These are phyloP conservation scores for Protomyces pachydermus DNA, from an alignment of 1,139 yeast species.

Conservation along the genomic window DNA sequence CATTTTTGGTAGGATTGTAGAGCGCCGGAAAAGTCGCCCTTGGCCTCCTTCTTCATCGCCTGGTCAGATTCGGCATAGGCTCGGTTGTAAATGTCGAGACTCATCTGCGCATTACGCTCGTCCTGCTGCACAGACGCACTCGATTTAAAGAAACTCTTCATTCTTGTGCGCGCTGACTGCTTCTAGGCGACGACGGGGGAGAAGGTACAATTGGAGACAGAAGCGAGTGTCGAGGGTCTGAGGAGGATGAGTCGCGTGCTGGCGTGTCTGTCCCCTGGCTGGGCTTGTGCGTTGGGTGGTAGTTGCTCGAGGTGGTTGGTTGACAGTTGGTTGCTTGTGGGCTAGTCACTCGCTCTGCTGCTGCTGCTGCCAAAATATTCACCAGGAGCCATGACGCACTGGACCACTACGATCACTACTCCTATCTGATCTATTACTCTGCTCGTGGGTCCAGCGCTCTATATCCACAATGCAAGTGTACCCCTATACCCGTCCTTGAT, in stretches of 20 bases:
- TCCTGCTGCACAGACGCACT: constrained; percentile 11
- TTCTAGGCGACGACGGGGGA: neutral
- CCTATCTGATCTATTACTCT: too few relatives aligned
- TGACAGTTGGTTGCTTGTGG: too few relatives aligned
- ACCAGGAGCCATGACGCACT: neutral
- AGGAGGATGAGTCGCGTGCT: too few relatives aligned
- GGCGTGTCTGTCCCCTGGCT: too few relatives aligned
- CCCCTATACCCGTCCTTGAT: neutral
- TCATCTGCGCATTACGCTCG: constrained; percentile 22
- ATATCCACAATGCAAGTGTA: neutral
- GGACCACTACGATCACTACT: neutral
- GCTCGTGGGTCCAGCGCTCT: too few relatives aligned
- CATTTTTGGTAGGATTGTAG: constrained; percentile 17
- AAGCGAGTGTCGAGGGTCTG: too few relatives aligned
- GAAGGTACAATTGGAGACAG: neutral
- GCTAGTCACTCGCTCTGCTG: too few relatives aligned
- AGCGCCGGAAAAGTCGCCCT: constrained; percentile 23
- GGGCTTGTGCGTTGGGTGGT: neutral
- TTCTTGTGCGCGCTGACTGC: neutral
- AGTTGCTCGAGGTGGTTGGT: neutral
- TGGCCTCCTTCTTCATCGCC: constrained; percentile 25
- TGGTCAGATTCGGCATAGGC: constrained; percentile 24
- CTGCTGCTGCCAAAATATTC: too few relatives aligned
- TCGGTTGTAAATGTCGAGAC: constrained; percentile 22
- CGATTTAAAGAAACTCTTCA: constrained; percentile 18